These are phyloP conservation scores for Streptanthus diversifolius DNA, from an alignment of 345 rosid species.

Conservation along the genomic window DNA sequence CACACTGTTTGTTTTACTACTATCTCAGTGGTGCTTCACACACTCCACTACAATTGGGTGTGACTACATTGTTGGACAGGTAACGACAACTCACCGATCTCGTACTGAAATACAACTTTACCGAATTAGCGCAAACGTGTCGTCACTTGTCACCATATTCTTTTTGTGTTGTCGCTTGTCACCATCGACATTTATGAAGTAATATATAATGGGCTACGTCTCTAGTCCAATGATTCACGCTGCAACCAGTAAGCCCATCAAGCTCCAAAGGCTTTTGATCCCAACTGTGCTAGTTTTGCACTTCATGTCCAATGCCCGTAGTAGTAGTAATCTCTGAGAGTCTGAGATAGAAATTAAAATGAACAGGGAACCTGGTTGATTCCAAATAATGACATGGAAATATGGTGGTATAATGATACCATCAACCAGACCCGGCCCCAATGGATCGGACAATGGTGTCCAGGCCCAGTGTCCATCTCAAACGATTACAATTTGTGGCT, in stretches of 20 bases:
- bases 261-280: not conserved
- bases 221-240: not conserved
- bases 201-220: not conserved
- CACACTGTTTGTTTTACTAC: no score
- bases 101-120: not conserved
- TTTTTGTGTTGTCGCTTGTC: no score
- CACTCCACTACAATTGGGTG: no score
- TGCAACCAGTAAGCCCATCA: not conserved
- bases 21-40: no score
- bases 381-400: not conserved
- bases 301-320: not conserved
- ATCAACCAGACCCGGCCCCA: no score
- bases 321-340: not conserved
- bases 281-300: not conserved
- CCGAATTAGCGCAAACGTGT: not conserved
- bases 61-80: no score
- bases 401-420: no score
- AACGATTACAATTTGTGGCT: not conserved
- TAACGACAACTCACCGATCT: no score
- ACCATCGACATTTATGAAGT: not conserved
- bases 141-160: not conserved
- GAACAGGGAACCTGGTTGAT: not conserved
- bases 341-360: not conserved
- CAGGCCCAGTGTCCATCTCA: no score
- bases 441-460: no score